These are phyloP conservation scores for Xylaria sp. DNA, from an alignment of 495 filamentous ascomycete genomes.

Conservation along the genomic window DNA sequence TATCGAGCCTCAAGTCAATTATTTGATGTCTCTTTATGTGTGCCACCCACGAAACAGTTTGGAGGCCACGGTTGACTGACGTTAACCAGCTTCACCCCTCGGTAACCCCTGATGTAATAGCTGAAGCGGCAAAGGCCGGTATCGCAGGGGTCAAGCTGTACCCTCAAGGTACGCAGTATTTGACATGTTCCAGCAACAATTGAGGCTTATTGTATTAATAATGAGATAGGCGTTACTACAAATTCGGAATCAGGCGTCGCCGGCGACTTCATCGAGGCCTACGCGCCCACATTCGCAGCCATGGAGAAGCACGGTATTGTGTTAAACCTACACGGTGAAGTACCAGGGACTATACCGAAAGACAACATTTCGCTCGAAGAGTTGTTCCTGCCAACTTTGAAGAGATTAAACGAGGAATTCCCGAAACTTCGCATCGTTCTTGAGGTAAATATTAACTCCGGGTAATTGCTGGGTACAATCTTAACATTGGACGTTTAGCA, in stretches of 20 bases:
- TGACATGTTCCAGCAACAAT: background rate
- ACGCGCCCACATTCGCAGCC: slow-evolving; percentile 79
- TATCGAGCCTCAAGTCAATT: slow-evolving; percentile 76
- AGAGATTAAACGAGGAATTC: slow-evolving; percentile 73
- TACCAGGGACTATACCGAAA: slow-evolving; percentile 55
- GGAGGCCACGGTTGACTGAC: slow-evolving; percentile 12
- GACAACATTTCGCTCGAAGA: slow-evolving; percentile 79
- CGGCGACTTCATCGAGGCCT: slow-evolving; percentile 55
- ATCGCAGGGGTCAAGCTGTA: slow-evolving; percentile 74
- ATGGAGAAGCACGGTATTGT: slow-evolving; percentile 68
- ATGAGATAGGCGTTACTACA: slow-evolving; percentile 69
- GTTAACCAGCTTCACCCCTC: slow-evolving; percentile 59
- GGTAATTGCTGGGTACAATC: background rate
- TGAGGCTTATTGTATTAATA: slow-evolving; percentile 4
- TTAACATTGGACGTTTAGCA: slow-evolving; percentile 57
- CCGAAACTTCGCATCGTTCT: slow-evolving; percentile 79
- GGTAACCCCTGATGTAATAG: slow-evolving; percentile 80
- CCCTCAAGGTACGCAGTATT: slow-evolving; percentile 57
- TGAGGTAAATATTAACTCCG: slow-evolving; percentile 6
- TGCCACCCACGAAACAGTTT: slow-evolving; percentile 4
- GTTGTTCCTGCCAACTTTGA: slow-evolving; percentile 78
- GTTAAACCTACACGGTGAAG: slow-evolving; percentile 68
- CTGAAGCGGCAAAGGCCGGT: slow-evolving; percentile 70
- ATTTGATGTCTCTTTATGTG: slow-evolving; percentile 86
- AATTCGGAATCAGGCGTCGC: slow-evolving; percentile 85